Conservation (phyloP, 116 monocot genomes). For the Cymodocea nodosa region DNA sequence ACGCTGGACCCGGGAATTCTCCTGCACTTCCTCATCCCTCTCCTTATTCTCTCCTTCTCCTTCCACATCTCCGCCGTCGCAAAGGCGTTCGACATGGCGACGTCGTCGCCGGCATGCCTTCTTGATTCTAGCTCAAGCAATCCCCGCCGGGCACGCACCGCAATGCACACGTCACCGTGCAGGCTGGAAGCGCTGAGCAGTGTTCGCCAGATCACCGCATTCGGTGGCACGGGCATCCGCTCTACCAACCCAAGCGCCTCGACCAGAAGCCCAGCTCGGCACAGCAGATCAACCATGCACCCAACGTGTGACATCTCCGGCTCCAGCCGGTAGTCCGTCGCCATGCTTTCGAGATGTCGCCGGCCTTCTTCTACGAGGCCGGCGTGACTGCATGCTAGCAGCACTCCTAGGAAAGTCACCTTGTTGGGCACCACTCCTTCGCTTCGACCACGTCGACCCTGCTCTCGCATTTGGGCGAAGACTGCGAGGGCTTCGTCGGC, state of each 20-base stretch:
- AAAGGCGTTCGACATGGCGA: conserved; percentile 8
- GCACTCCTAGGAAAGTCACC: conserved; percentile 14
- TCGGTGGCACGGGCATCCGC: conserved; percentile 6
- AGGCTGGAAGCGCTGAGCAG: conserved; percentile 9
- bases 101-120: conserved; percentile 9
- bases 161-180: conserved; percentile 8
- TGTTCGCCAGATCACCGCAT: conserved; percentile 16
- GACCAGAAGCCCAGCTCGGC: conserved; percentile 9
- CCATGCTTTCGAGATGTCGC: conserved; percentile 8
- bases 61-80: conserved; percentile 7
- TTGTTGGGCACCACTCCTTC: not conserved
- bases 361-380: conserved; percentile 16
- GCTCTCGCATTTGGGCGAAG: conserved; percentile 14
- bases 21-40: not conserved
- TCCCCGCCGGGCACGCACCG: not conserved
- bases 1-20: conserved; percentile 1
- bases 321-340: conserved; percentile 2
- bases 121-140: conserved; percentile 3
- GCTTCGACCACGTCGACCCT: not conserved
- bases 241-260: conserved; percentile 8
- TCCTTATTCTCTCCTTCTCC: conserved; percentile 1
- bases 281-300: conserved; percentile 16
- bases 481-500: conserved; percentile 2
- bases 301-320: conserved; percentile 13
- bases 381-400: conserved; percentile 16